phyloP scores from a whole-genome alignment of 768 basidiomycete genomes.

The Suillus weaverae region DNA sequence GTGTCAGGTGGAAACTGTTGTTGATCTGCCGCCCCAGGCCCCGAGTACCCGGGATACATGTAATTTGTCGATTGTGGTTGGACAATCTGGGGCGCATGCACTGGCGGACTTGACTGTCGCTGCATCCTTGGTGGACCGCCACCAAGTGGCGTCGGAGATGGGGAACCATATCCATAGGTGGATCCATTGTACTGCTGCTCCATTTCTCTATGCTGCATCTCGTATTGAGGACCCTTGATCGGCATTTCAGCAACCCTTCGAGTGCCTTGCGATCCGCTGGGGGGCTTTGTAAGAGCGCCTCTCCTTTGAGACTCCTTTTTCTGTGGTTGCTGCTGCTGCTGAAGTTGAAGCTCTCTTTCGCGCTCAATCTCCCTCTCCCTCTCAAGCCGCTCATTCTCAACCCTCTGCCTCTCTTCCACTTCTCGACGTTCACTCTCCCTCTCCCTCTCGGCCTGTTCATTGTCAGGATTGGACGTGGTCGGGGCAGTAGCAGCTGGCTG shows the following conservation, averaged over 20 bases:
- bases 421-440: constrained; percentile 37
- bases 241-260: constrained; percentile 82
- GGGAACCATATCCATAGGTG: constrained; percentile 24
- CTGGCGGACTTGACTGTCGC: constrained; percentile 26
- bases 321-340: constrained; percentile 38
- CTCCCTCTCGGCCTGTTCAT: constrained; percentile 34
- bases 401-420: constrained; percentile 38
- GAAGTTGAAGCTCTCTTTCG: constrained; percentile 28
- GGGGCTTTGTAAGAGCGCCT: constrained; percentile 68
- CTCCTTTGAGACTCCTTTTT: constrained; percentile 42
- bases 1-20: constrained; percentile 59
- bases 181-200: constrained; percentile 76
- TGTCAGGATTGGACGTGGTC: constrained; percentile 32
- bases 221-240: constrained; percentile 87
- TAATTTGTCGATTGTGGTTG: constrained; percentile 32
- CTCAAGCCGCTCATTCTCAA: constrained; percentile 45
- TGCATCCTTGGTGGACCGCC: constrained; percentile 22
- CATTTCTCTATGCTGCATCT: constrained; percentile 91
- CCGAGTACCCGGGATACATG: constrained; percentile 18
- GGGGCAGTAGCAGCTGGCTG: constrained; percentile 21
- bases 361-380: constrained; percentile 45
- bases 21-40: constrained; percentile 28
- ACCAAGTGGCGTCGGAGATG: constrained; percentile 26
- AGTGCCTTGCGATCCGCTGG: constrained; percentile 46
- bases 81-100: constrained; percentile 29